Base-by-base conservation (phyloP, 352 stramenopile species). In the Thraustotheca clavata region DNA sequence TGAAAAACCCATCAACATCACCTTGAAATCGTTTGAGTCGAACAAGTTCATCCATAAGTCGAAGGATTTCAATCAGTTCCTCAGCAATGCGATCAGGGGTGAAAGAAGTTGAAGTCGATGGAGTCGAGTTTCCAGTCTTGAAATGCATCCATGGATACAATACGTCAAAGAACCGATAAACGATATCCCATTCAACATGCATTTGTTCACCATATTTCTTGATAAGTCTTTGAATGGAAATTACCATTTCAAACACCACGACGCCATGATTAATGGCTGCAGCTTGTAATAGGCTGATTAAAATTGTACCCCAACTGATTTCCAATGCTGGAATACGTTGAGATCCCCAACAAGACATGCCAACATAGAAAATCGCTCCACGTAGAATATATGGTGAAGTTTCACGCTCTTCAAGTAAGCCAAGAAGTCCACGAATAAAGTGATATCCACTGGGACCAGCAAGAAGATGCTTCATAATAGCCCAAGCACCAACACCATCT, bases 341-440 rank as follows among this genome's bases (percentile, higher is more conserved):
- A 14, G 82, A 92, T 2, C 86, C 86, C 86, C 86, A 95, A 34
- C 80, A 91, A 16, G 84, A 94, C 86, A 95, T 95, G 2, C 84
- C 86, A 4, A 95, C 69, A 62, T 92, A 95, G 69, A 94, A 95
- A 12, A 95, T 83, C 0, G 84, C 83, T 0, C 86, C 86, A 48
- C 86, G 78, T 0, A 90, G 69, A n/a, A 91, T 80, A 78, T 77
- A 89, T 47, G 83, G 74, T 20, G 75, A 86, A 54, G 77, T 83
- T 49, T 60, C 60, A 2, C 55, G 46, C 1, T 80, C 78, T 43
- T 95, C 84, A 7, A 95, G 70, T n/a, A 95, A 16, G 7, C 76
- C 67, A 5, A 95, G 61, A 3, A 95, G 66, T 7, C 86, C 82
- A 14, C 77, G 77, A 1, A 94, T 69, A 12, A 88, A 77, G 60